Percentiles rank a stretch among this genome's conserved stretches.
Conservation (phyloP, 78 protist species). For the slime mould (Dictyostelium discoideum) region dicty_2.7 NC_007091.3:2926001-2926500, state of each 20-base stretch:
- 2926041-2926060: slow-evolving; percentile 48
- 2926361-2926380: slow-evolving; percentile 73
- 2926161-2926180: slow-evolving; percentile 60
- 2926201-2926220: slow-evolving; percentile 30
- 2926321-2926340: slow-evolving; percentile 76
- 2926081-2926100: slow-evolving; percentile 91
- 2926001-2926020: slow-evolving; percentile 19
- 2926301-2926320: slow-evolving; percentile 75
- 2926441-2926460: not conserved
- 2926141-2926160: slow-evolving; percentile 54
- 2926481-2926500: not conserved
- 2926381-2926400: slow-evolving; percentile 53
- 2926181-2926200: slow-evolving; percentile 19
- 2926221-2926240: slow-evolving; percentile 51
- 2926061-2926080: slow-evolving; percentile 66
- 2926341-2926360: slow-evolving; percentile 68
- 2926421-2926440: not conserved
- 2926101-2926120: slow-evolving; percentile 28
- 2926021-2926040: slow-evolving; percentile 69
- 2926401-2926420: slow-evolving; percentile 33
- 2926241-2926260: not conserved
- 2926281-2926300: slow-evolving; percentile 69
- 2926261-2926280: slow-evolving; percentile 19
- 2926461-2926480: not conserved
- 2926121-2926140: slow-evolving; percentile 84